phyloP scores from a whole-genome alignment of 2,329 filamentous ascomycete genomes.

The Hirsutella minnesotensis region DNA sequence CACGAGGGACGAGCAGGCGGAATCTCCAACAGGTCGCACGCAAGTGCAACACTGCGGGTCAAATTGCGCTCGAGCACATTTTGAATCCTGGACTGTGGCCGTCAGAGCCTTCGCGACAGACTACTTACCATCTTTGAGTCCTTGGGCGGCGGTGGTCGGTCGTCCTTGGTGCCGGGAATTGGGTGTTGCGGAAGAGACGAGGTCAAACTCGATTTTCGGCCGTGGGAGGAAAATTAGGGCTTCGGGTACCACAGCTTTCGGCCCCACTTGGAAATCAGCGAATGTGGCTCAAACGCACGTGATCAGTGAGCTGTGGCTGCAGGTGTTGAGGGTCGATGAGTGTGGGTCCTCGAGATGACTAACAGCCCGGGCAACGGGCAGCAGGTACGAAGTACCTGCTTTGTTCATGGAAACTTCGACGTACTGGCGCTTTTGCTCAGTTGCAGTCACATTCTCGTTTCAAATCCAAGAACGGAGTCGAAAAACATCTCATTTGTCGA shows the following conservation, averaged over 20 bases:
- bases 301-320: background rate
- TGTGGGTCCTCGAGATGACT: too few species aligned
- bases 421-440: too few species aligned
- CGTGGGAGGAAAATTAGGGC: constrained; percentile 27
- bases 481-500: too few species aligned
- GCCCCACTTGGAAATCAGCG: constrained; percentile 6
- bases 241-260: constrained; percentile 9
- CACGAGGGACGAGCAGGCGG: constrained; percentile 17
- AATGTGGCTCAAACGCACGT: background rate
- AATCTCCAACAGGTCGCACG: constrained; percentile 21
- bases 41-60: constrained; percentile 16
- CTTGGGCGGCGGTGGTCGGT: constrained; percentile 22
- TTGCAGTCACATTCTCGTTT: too few species aligned
- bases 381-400: too few species aligned
- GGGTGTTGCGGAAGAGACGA: constrained; percentile 14
- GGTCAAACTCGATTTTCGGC: constrained; percentile 16
- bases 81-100: constrained; percentile 25
- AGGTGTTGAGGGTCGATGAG: background rate
- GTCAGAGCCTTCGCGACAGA: constrained; percentile 22
- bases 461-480: too few species aligned
- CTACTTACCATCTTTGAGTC: constrained; percentile 31
- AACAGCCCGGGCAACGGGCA: too few species aligned
- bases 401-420: too few species aligned
- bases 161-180: constrained; percentile 17
- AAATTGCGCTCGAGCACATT: constrained; percentile 20